Conservation (phyloP, 83 land plant species). For the Picea abies region DNA sequence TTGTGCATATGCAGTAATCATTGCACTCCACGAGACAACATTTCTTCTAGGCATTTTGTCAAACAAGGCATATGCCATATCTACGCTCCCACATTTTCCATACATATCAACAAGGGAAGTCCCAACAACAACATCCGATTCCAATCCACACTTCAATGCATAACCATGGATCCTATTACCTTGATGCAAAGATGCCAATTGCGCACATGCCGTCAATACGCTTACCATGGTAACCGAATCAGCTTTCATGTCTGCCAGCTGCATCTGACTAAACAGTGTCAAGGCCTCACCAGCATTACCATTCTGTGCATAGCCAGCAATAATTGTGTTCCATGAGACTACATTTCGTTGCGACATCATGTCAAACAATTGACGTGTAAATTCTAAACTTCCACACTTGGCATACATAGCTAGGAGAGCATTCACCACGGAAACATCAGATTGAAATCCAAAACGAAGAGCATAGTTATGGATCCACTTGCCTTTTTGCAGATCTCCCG, state of each 20-base stretch:
- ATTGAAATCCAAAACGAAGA: conserved; percentile 23
- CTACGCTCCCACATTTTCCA: background rate
- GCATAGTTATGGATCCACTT: conserved; percentile 39
- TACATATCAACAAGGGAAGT: background rate
- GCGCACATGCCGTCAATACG: conserved; percentile 47
- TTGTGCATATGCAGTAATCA: conserved; percentile 2
- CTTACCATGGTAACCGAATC: conserved; percentile 48
- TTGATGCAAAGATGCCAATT: conserved; percentile 21
- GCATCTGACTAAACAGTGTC: conserved; percentile 43
- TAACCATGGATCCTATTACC: background rate
- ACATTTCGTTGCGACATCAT: conserved; percentile 30
- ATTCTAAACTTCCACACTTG: conserved; percentile 61
- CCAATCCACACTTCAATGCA: background rate
- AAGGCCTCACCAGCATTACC: conserved; percentile 48
- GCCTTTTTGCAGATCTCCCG: conserved; percentile 40
- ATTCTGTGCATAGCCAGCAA: conserved; percentile 41
- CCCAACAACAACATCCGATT: background rate
- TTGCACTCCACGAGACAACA: conserved; percentile 11
- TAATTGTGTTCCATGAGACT: conserved; percentile 55
- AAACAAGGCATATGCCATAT: conserved; percentile 1
- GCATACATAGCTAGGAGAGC: conserved; percentile 66
- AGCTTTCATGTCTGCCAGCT: conserved; percentile 16
- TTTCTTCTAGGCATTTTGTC: conserved; percentile 7
- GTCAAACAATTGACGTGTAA: conserved; percentile 11
- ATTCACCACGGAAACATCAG: conserved; percentile 35